Evolutionary conservation across 106 monocot species (phyloP).

Genomic region (Platanthera guangdongensis): DNA sequence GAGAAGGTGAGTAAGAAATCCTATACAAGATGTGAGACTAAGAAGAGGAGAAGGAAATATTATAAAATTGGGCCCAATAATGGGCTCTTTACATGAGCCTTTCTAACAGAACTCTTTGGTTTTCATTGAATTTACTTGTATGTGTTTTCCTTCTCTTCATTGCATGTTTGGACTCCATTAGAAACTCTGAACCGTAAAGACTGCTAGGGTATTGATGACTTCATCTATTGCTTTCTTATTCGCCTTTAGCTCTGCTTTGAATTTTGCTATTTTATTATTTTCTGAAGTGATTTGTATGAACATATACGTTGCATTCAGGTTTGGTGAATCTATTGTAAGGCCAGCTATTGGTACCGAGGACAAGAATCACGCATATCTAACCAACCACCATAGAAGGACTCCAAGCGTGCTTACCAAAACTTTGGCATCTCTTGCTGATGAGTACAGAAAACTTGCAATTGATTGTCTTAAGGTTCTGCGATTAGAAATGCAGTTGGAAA

Average conservation of each 20-base stretch:
- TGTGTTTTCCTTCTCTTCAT: too few species aligned
- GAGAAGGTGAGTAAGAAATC: too few species aligned
- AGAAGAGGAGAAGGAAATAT: too few species aligned
- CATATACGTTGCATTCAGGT: constrained; percentile 29
- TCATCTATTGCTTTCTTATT: neutral
- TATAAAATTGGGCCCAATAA: too few species aligned
- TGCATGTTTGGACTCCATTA: too few species aligned
- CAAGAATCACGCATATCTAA: constrained; percentile 21
- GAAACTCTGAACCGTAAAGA: too few species aligned
- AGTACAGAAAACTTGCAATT: constrained; percentile 80
- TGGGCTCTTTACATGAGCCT: too few species aligned
- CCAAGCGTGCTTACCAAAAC: constrained; percentile 61
- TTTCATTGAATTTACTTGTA: too few species aligned
- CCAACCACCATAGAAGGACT: constrained; percentile 42
- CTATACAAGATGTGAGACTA: too few species aligned
- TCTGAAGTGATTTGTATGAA: neutral
- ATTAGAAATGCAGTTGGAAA: constrained; percentile 94
- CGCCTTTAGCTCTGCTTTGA: neutral
- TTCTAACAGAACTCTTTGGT: too few species aligned
- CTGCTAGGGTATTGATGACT: neutral
- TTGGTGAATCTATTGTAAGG: constrained; percentile 55
- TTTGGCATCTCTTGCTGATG: constrained; percentile 67
- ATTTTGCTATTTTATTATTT: constrained; percentile 3
- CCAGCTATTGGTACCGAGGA: constrained; percentile 24
- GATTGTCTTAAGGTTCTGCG: constrained; percentile 94